Percentiles rank a stretch among this genome's conserved stretches.
These are phyloP conservation scores for Phytophthora pini DNA, from an alignment of 352 stramenopile genomes.

Conservation along the genomic window DNA sequence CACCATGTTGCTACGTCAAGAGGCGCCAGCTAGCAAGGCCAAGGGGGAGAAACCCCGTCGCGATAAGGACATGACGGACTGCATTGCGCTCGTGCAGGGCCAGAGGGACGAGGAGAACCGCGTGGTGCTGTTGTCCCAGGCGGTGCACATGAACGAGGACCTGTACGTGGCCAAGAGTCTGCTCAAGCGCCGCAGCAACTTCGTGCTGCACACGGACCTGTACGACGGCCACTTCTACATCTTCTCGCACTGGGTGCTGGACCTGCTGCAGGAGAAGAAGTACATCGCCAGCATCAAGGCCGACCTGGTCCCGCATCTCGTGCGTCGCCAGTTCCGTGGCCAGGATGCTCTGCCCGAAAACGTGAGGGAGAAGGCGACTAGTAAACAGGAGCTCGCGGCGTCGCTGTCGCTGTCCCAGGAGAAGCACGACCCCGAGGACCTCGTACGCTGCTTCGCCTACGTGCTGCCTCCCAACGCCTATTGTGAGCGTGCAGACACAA, in stretches of 20 bases:
- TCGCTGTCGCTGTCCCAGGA: slow-evolving; percentile 66
- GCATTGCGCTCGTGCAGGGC: slow-evolving; percentile 67
- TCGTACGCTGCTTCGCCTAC: slow-evolving; percentile 81
- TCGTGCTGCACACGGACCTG: slow-evolving; percentile 81
- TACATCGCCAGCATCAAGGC: slow-evolving; percentile 88
- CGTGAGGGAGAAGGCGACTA: slow-evolving; percentile 62
- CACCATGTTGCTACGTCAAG: slow-evolving; percentile 83
- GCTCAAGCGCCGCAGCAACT: slow-evolving; percentile 72
- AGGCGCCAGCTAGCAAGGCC: slow-evolving; percentile 37
- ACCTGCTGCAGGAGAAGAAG: slow-evolving; percentile 82
- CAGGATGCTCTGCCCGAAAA: slow-evolving; percentile 56
- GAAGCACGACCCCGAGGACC: slow-evolving; percentile 63
- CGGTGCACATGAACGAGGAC: slow-evolving; percentile 85
- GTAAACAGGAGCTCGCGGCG: slow-evolving; percentile 62
- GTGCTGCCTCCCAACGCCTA: slow-evolving; percentile 77
- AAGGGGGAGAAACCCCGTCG: slow-evolving; percentile 77
- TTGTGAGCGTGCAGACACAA: slow-evolving; percentile 82
- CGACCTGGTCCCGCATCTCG: slow-evolving; percentile 78
- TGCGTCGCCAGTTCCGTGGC: slow-evolving; percentile 82
- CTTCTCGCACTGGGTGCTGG: slow-evolving; percentile 85
- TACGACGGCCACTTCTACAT: slow-evolving; percentile 89
- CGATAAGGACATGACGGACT: slow-evolving; percentile 87
- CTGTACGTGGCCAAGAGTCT: slow-evolving; percentile 81
- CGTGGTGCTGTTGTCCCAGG: slow-evolving; percentile 72
- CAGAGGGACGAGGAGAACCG: slow-evolving; percentile 59